These are phyloP conservation scores for Cyberlindnera xylosilytica DNA, from an alignment of 805 yeast genomes.

Conservation along the genomic window DNA sequence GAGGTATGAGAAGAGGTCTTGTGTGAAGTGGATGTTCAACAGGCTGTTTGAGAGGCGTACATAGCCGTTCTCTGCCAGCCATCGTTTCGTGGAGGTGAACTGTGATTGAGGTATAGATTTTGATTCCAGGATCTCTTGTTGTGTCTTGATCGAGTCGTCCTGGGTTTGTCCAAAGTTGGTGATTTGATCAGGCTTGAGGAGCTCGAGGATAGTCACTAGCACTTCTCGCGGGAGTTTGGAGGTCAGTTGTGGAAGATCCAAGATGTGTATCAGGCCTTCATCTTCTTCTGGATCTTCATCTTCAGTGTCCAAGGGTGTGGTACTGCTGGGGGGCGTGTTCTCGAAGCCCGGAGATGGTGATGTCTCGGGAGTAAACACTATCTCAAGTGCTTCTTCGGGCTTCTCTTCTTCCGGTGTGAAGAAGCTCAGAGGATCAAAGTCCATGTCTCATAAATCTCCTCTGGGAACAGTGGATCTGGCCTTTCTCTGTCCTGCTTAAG, in stretches of 20 bases:
- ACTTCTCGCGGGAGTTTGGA: slow-evolving; percentile 45
- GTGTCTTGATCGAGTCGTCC: slow-evolving; percentile 3
- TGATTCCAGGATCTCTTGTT: slow-evolving; percentile 29
- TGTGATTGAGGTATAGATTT: slow-evolving; percentile 32
- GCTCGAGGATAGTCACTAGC: slow-evolving; percentile 40
- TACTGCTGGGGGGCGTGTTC: no score
- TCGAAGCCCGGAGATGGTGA: neutral
- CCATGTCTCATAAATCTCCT: no score
- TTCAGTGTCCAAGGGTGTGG: no score
- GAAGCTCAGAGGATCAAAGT: slow-evolving; percentile 36
- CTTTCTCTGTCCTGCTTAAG: no score
- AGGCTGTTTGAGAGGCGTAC: slow-evolving; percentile 28
- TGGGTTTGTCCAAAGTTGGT: slow-evolving; percentile 43
- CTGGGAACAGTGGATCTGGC: no score
- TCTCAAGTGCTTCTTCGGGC: neutral
- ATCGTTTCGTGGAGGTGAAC: slow-evolving; percentile 33
- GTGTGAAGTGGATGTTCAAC: slow-evolving; percentile 31
- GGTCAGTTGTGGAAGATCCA: slow-evolving; percentile 58
- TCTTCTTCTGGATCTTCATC: slow-evolving; percentile 7
- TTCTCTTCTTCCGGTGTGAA: slow-evolving; percentile 24
- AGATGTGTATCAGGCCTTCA: slow-evolving; percentile 41
- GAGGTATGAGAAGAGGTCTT: slow-evolving; percentile 43
- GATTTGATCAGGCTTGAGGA: slow-evolving; percentile 47
- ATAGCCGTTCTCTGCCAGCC: slow-evolving; percentile 42
- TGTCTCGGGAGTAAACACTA: no score